Conservation (phyloP, 306 rosid species). For the Cicer chorassanicum region DNA sequence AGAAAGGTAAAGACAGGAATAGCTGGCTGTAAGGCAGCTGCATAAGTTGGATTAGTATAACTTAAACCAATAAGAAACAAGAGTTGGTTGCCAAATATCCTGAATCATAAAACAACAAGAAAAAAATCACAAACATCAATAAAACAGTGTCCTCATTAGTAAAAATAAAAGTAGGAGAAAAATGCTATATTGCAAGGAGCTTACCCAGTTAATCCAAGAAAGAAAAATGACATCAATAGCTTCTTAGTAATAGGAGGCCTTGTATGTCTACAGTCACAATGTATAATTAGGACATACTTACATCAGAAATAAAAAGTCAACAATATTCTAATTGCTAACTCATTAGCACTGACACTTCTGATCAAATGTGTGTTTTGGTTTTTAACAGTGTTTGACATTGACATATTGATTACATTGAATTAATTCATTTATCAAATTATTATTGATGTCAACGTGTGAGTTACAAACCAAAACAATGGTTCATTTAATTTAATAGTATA, state of each 20-base stretch:
- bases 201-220: slow-evolving; percentile 94
- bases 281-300: slow-evolving; percentile 11
- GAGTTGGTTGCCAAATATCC: slow-evolving; percentile 95
- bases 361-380: no score
- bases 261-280: slow-evolving; percentile 57
- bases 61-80: slow-evolving; percentile 92
- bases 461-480: not conserved
- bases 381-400: no score
- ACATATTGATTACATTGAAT: no score
- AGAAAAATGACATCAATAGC: slow-evolving; percentile 65
- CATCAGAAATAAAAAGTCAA: slow-evolving; percentile 20
- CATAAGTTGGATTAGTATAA: slow-evolving; percentile 94
- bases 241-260: slow-evolving; percentile 78
- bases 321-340: not conserved
- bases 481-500: not conserved
- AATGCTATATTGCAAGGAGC: slow-evolving; percentile 34
- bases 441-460: no score
- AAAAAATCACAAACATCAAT: slow-evolving; percentile 34
- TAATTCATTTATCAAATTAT: no score
- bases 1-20: slow-evolving; percentile 91
- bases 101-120: slow-evolving; percentile 49
- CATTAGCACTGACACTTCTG: no score
- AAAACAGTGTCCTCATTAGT: not conserved
- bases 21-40: slow-evolving; percentile 88
- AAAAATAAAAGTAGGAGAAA: slow-evolving; percentile 14